Evolutionary conservation across 2,329 filamentous ascomycete species (phyloP).

Genomic region (Penicillium sp.): DNA sequence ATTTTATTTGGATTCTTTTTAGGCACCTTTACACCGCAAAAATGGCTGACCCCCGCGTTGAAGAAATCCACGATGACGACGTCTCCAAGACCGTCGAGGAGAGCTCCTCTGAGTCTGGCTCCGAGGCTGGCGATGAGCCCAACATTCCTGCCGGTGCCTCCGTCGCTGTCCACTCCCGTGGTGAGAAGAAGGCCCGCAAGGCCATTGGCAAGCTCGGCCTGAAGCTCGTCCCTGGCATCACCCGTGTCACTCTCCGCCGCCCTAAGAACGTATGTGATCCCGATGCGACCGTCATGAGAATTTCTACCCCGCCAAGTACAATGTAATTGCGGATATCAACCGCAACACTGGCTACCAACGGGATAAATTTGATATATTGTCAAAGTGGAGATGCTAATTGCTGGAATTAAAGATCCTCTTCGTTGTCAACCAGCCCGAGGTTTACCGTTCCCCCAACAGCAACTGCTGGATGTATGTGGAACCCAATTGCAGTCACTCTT

Average conservation of each 20-base stretch:
- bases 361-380: neutral
- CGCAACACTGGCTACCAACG: neutral
- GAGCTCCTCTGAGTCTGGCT: constrained; percentile 42
- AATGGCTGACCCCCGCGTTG: constrained; percentile 96
- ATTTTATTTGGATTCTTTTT: neutral
- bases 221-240: constrained; percentile 93
- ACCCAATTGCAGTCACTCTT: neutral
- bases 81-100: constrained; percentile 75
- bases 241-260: constrained; percentile 90
- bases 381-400: constrained; percentile 15
- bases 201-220: constrained; percentile 96
- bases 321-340: neutral
- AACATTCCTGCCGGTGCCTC: constrained; percentile 73
- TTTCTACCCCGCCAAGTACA: neutral
- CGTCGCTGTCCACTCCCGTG: constrained; percentile 90
- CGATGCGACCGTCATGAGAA: constrained; percentile 8
- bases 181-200: constrained; percentile 99
- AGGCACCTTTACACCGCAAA: constrained; percentile 16
- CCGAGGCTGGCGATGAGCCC: constrained; percentile 48
- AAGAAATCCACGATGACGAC: constrained; percentile 87
- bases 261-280: constrained; percentile 85
- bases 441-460: constrained; percentile 98
- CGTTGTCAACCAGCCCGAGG: constrained; percentile 98
- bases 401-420: constrained; percentile 69
- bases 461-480: constrained; percentile 95